Conservation (phyloP, 2,329 filamentous ascomycete genomes). For the Dactylonectria macrodidyma region DNA sequence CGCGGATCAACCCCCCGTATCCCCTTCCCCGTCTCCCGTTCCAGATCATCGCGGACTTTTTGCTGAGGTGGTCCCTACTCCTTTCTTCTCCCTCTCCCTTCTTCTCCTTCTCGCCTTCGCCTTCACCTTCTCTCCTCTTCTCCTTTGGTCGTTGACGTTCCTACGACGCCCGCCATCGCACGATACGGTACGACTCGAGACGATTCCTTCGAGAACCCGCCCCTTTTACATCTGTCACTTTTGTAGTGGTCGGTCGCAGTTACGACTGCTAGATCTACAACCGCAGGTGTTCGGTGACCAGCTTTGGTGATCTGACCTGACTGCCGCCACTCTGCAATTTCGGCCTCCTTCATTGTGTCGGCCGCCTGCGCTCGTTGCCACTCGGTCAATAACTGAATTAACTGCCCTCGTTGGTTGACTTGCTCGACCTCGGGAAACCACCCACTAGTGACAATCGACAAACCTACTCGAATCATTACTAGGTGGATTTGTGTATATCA, state of each 20-base stretch:
- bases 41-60: slow-evolving; percentile 47
- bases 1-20: slow-evolving; percentile 41
- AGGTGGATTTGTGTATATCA: slow-evolving; percentile 23
- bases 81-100: slow-evolving; percentile 33
- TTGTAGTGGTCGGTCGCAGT: slow-evolving; percentile 18
- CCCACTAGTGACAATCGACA: slow-evolving; percentile 19
- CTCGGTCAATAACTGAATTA: slow-evolving; percentile 9
- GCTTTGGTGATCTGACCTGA: slow-evolving; percentile 32
- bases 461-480: slow-evolving; percentile 21
- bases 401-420: slow-evolving; percentile 37
- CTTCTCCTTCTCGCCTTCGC: slow-evolving; percentile 35
- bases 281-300: slow-evolving; percentile 13
- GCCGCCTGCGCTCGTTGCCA: slow-evolving; percentile 37
- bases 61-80: slow-evolving; percentile 37
- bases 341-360: slow-evolving; percentile 45
- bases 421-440: neutral
- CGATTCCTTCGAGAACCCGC: slow-evolving; percentile 10
- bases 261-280: slow-evolving; percentile 21
- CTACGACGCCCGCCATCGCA: slow-evolving; percentile 14
- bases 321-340: slow-evolving; percentile 37
- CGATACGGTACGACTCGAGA: slow-evolving; percentile 25
- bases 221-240: slow-evolving; percentile 6
- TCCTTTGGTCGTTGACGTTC: slow-evolving; percentile 26
- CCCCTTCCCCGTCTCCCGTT: slow-evolving; percentile 46
- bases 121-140: slow-evolving; percentile 33